Evolutionary conservation across 768 basidiomycete genomes (phyloP).

Genomic region (Boletus subparvulus): DNA sequence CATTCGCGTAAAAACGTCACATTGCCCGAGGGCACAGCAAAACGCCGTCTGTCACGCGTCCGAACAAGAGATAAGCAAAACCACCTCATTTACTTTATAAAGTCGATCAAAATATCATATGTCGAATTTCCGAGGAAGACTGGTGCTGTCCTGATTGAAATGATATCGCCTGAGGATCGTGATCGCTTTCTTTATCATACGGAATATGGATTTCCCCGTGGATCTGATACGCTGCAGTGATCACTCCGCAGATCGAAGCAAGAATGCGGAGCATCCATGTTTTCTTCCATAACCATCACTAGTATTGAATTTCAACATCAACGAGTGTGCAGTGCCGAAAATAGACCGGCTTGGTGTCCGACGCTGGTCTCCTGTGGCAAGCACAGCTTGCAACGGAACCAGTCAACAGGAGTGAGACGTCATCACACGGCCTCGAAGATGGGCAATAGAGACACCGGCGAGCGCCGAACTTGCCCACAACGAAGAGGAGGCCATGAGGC

Average conservation of each 20-base stretch:
- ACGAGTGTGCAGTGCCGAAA: conserved; percentile 4
- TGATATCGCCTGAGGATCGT: conserved; percentile 1
- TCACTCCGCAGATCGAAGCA: conserved; percentile 30
- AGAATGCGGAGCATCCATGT: conserved; percentile 6
- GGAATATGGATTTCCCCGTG: conserved; percentile 11
- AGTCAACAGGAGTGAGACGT: background rate
- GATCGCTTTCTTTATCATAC: background rate
- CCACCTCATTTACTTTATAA: conserved; percentile 5
- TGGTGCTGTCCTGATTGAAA: conserved; percentile 1
- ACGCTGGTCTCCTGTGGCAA: background rate
- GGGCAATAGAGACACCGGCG: background rate
- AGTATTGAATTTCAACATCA: conserved; percentile 19
- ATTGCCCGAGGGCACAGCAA: background rate
- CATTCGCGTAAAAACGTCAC: background rate
- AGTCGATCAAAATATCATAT: conserved; percentile 6
- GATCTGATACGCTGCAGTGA: conserved; percentile 17
- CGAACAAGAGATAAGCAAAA: background rate
- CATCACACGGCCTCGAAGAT: background rate
- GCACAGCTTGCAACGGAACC: background rate
- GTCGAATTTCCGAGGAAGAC: conserved; percentile 28
- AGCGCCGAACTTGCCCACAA: background rate
- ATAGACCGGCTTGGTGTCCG: background rate
- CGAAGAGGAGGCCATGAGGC: conserved; percentile 18
- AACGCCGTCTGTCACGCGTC: background rate
- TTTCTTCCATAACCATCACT: conserved; percentile 28